phyloP scores from a whole-genome alignment of 2,329 filamentous ascomycete genomes.

The Hypomyces perniciosus region DNA sequence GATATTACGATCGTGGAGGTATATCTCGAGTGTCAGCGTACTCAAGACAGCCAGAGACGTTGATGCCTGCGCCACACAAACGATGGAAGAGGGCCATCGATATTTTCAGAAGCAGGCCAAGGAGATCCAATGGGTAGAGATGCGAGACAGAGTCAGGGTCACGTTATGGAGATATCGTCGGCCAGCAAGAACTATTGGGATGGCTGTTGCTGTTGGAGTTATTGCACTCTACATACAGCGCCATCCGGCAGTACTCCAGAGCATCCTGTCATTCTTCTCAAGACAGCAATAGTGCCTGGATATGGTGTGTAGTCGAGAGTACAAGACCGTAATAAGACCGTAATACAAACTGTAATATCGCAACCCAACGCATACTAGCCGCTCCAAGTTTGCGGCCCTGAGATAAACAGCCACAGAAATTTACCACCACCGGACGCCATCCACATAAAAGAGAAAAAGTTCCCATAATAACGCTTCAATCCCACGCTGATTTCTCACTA shows the following conservation, averaged over 20 bases:
- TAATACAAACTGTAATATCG: no score
- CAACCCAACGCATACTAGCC: neutral
- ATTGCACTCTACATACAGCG: slow-evolving; percentile 63
- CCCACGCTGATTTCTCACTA: neutral
- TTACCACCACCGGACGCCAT: slow-evolving; percentile 3
- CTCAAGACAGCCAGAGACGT: slow-evolving; percentile 71
- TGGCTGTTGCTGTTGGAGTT: slow-evolving; percentile 61
- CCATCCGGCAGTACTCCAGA: slow-evolving; percentile 28
- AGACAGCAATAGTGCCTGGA: neutral
- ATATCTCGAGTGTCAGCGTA: slow-evolving; percentile 69
- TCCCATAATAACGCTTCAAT: neutral
- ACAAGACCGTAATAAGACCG: neutral
- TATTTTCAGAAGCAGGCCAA: slow-evolving; percentile 66
- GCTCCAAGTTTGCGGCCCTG: neutral
- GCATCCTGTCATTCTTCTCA: slow-evolving; percentile 23
- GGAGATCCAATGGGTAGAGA: slow-evolving; percentile 64
- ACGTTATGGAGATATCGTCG: slow-evolving; percentile 59
- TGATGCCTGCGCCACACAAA: slow-evolving; percentile 45
- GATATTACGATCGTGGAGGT: slow-evolving; percentile 62
- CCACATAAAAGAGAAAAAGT: neutral
- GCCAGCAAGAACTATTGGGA: slow-evolving; percentile 54
- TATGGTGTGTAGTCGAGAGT: neutral
- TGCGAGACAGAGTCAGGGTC: slow-evolving; percentile 23
- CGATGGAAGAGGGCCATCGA: slow-evolving; percentile 57
- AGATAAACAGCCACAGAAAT: neutral